Conservation (phyloP, 169 alveolate genomes). For the Plasmodium chabaudi region DNA sequence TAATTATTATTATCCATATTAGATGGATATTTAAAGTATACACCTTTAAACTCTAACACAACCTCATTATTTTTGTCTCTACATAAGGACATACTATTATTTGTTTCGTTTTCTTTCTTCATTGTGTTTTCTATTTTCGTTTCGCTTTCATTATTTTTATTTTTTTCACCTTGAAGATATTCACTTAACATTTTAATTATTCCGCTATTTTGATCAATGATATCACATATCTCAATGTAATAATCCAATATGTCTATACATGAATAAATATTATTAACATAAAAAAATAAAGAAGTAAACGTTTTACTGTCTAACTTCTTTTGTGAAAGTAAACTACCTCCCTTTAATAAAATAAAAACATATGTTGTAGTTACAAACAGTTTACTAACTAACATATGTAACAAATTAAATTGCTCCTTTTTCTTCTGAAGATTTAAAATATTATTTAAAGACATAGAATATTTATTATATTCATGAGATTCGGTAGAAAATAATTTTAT, state of each 20-base stretch:
- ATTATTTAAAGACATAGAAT: constrained; percentile 9
- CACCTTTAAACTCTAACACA: constrained; percentile 19
- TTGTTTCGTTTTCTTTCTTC: neutral
- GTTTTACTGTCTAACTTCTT: constrained; percentile 22
- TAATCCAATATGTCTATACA: constrained; percentile 46
- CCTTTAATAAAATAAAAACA: constrained; percentile 24
- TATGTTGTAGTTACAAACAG: constrained; percentile 35
- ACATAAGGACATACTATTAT: neutral
- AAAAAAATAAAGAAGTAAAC: constrained; percentile 56
- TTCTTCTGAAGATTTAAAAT: constrained; percentile 24
- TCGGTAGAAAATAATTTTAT: constrained; percentile 43
- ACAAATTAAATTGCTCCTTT: constrained; percentile 52
- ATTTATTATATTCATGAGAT: constrained; percentile 30
- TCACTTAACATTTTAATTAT: neutral
- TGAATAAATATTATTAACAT: constrained; percentile 51
- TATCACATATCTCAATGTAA: constrained; percentile 42
- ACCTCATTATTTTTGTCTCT: neutral
- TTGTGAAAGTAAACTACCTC: neutral
- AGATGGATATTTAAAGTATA: constrained; percentile 14
- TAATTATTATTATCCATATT: neutral
- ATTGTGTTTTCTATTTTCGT: neutral
- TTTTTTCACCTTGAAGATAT: neutral
- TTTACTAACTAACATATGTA: constrained; percentile 47
- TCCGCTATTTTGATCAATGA: constrained; percentile 21
- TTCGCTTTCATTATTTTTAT: neutral